Conservation (phyloP, 2,329 filamentous ascomycete species). For the Lithohypha guttulata region DNA sequence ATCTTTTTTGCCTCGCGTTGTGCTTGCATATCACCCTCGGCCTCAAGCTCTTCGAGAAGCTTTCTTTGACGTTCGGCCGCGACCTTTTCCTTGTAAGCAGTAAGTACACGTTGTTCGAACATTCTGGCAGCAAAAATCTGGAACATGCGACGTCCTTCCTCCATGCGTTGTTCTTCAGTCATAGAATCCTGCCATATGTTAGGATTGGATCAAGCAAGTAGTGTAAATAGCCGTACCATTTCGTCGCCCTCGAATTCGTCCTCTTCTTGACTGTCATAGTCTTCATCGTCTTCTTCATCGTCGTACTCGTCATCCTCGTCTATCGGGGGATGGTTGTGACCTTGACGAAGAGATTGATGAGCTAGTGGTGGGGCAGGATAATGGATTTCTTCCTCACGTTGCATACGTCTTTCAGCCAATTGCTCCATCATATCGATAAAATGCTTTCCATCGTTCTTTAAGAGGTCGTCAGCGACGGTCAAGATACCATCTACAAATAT, state of each 20-base stretch:
- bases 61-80: conserved; percentile 83
- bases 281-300: conserved; percentile 65
- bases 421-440: conserved; percentile 99
- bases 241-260: conserved; percentile 58
- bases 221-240: conserved; percentile 38
- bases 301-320: conserved; percentile 67
- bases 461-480: conserved; percentile 92
- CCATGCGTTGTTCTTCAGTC: conserved; percentile 98
- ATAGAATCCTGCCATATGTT: conserved; percentile 63
- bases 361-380: conserved; percentile 50
- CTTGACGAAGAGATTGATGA: conserved; percentile 51
- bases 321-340: conserved; percentile 62
- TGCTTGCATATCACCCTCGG: conserved; percentile 65
- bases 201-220: conserved; percentile 25
- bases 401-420: conserved; percentile 92
- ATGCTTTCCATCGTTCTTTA: conserved; percentile 98
- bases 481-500: conserved; percentile 68
- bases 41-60: conserved; percentile 80
- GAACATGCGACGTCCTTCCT: conserved; percentile 96
- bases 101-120: conserved; percentile 95
- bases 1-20: conserved; percentile 86
- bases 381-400: conserved; percentile 82
- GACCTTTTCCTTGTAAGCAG: conserved; percentile 96
- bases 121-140: conserved; percentile 98
- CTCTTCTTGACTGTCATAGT: conserved; percentile 52